Percentiles rank a stretch among this genome's conserved stretches.
These are phyloP conservation scores for Vaccinium vitisidaea DNA, from an alignment of 148 eudicot genomes.

Conservation along the genomic window DNA sequence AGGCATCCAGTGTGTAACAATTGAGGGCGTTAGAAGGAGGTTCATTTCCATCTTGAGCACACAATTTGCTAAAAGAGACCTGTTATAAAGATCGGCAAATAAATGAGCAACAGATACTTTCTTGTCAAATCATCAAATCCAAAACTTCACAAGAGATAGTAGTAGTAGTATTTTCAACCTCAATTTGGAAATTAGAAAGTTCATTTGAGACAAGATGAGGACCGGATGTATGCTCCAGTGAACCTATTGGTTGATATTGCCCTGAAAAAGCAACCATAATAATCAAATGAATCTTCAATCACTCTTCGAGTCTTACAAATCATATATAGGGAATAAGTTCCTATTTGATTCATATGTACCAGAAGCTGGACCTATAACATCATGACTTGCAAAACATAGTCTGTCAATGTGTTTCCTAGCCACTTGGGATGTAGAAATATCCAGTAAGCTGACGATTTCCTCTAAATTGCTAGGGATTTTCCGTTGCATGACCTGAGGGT, in stretches of 20 bases:
- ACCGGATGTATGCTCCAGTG: conserved; percentile 30
- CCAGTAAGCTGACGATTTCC: background rate
- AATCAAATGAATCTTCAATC: background rate
- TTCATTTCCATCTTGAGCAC: conserved; percentile 35
- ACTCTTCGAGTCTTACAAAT: no score
- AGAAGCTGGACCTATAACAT: no score
- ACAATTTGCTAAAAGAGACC: conserved; percentile 24
- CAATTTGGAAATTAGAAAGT: conserved; percentile 13
- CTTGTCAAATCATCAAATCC: background rate
- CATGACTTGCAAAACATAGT: no score
- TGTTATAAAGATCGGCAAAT: conserved; percentile 23
- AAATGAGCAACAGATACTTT: background rate
- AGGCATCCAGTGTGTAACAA: conserved; percentile 13
- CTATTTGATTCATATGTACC: no score
- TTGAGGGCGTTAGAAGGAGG: conserved; percentile 18
- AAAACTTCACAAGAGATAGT: background rate
- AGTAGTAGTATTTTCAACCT: conserved; percentile 22
- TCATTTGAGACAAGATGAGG: conserved; percentile 8
- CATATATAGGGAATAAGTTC: no score
- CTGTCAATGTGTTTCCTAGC: no score
- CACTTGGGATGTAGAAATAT: no score
- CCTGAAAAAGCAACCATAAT: conserved; percentile 10
- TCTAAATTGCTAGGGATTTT: background rate
- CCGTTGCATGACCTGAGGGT: background rate
- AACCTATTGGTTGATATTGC: conserved; percentile 21